Percentiles rank a stretch among this genome's conserved stretches.
These are phyloP conservation scores for Rubus idaeus DNA, from an alignment of 306 rosid species.

Conservation along the genomic window DNA sequence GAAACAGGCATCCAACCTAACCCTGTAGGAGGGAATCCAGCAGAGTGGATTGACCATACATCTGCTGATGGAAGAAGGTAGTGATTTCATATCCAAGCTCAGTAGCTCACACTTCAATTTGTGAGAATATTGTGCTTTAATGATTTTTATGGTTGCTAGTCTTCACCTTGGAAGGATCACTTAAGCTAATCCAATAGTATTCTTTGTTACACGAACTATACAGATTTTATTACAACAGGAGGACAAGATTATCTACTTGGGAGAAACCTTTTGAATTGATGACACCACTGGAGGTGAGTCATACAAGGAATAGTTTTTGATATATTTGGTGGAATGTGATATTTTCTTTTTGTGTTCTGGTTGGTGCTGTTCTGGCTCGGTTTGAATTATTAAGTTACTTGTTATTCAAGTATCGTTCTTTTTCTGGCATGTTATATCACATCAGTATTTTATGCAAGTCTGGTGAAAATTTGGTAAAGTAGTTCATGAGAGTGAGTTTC, in stretches of 20 bases:
- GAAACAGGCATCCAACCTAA: conserved; percentile 39
- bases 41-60: conserved; percentile 87
- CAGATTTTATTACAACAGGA: conserved; percentile 88
- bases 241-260: conserved; percentile 80
- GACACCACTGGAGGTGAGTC: conserved; percentile 90
- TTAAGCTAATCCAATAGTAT: neutral
- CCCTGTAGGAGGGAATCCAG: conserved; percentile 38
- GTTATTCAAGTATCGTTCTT: neutral
- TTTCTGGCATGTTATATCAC: neutral
- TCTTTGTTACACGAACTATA: conserved; percentile 13
- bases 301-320: conserved; percentile 21
- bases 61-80: conserved; percentile 89
- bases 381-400: conserved; percentile 2
- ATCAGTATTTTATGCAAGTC: neutral
- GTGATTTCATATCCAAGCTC: conserved; percentile 20
- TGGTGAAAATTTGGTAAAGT: neutral
- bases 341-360: neutral
- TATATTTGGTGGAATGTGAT: conserved; percentile 16
- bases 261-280: conserved; percentile 90
- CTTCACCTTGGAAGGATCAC: neutral
- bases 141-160: conserved; percentile 11
- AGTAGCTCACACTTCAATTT: neutral
- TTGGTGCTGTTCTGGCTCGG: neutral
- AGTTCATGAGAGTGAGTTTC: conserved; percentile 12
- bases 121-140: neutral